phyloP scores from a whole-genome alignment of 1,284 basidiomycete species.

The Ganoderma meredithae region DNA sequence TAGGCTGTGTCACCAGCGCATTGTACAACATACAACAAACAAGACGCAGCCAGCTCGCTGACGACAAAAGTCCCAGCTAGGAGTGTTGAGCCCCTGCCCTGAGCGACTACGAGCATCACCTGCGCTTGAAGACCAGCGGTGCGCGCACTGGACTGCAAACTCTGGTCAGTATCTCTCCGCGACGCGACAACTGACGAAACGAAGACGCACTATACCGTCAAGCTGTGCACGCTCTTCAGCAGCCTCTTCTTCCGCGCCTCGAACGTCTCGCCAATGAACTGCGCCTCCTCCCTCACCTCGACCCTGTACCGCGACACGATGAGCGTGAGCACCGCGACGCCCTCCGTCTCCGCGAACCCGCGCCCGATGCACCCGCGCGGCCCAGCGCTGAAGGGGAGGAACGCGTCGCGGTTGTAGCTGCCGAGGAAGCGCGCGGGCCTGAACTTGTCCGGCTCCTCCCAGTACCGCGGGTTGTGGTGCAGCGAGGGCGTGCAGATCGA shows the following conservation, averaged over 20 bases:
- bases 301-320: conserved; percentile 34
- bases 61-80: neutral
- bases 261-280: conserved; percentile 41
- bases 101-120: neutral
- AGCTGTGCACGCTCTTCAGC: conserved; percentile 26
- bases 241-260: conserved; percentile 41
- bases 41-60: neutral
- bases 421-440: conserved; percentile 51
- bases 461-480: conserved; percentile 52
- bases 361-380: conserved; percentile 51
- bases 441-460: conserved; percentile 50
- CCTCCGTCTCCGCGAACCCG: conserved; percentile 44
- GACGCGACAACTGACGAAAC: neutral
- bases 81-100: neutral
- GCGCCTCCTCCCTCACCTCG: conserved; percentile 41
- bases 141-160: conserved; percentile 24
- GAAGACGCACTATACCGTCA: conserved; percentile 29
- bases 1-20: too few species aligned
- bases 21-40: neutral
- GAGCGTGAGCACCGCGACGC: conserved; percentile 34
- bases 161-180: neutral
- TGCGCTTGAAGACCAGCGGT: conserved; percentile 29
- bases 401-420: conserved; percentile 48
- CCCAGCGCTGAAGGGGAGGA: conserved; percentile 49
- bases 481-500: conserved; percentile 51